Evolutionary conservation across 2,329 filamentous ascomycete genomes (phyloP).

Genomic region (Sarocladiaceae sp.): DNA sequence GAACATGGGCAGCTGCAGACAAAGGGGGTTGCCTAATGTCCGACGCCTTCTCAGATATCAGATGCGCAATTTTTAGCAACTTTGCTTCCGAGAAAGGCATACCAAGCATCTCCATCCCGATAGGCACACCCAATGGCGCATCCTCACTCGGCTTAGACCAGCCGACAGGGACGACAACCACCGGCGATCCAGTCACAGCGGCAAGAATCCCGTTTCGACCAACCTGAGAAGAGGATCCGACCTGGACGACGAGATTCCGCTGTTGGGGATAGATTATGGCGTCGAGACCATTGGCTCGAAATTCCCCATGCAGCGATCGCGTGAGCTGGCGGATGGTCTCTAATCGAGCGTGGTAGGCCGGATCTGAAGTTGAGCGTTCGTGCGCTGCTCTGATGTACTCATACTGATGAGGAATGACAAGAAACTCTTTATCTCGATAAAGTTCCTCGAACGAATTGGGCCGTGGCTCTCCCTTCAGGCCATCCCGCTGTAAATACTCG

Average conservation of each 20-base stretch:
- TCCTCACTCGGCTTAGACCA: slow-evolving; percentile 4
- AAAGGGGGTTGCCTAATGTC: not conserved
- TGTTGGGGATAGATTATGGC: slow-evolving; percentile 12
- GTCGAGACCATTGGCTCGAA: slow-evolving; percentile 3
- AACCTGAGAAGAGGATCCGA: slow-evolving; percentile 9
- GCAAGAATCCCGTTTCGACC: slow-evolving; percentile 11
- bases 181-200: slow-evolving; percentile 10
- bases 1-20: not conserved
- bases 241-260: slow-evolving; percentile 10
- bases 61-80: slow-evolving; percentile 10
- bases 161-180: slow-evolving; percentile 10
- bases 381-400: slow-evolving; percentile 44
- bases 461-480: slow-evolving; percentile 30
- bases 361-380: slow-evolving; percentile 39
- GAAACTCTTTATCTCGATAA: slow-evolving; percentile 43
- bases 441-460: slow-evolving; percentile 42
- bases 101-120: slow-evolving; percentile 11
- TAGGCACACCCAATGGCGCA: slow-evolving; percentile 10
- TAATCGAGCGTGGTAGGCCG: not conserved
- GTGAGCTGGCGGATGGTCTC: slow-evolving; percentile 1
- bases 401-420: slow-evolving; percentile 55
- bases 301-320: slow-evolving; percentile 1
- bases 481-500: slow-evolving; percentile 43
- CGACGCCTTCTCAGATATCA: not conserved
- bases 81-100: slow-evolving; percentile 9